A percentile compares a stretch with the other conserved stretches of the same genome.
Evolutionary conservation across 2,329 filamentous ascomycete genomes (phyloP).

Genomic region (Aspergillus sojae): DNA sequence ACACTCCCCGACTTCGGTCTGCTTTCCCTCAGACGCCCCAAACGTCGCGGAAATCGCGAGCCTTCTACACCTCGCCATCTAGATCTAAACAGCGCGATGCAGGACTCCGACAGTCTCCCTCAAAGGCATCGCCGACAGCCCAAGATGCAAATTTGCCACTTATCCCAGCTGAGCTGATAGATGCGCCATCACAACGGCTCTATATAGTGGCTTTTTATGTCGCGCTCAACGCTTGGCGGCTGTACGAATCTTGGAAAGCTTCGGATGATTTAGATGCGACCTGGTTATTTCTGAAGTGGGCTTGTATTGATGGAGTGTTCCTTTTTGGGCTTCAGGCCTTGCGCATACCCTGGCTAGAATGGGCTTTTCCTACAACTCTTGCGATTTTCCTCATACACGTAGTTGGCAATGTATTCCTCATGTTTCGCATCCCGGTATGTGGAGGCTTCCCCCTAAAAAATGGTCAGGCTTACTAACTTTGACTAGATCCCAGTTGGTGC

Average conservation of each 20-base stretch:
- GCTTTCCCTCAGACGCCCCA: slow-evolving; percentile 77
- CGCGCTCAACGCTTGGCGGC: slow-evolving; percentile 74
- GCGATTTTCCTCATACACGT: slow-evolving; percentile 72
- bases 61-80: slow-evolving; percentile 31
- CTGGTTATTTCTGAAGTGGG: slow-evolving; percentile 92
- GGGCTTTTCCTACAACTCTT: slow-evolving; percentile 74
- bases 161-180: slow-evolving; percentile 78
- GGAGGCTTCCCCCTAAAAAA: slow-evolving; percentile 3
- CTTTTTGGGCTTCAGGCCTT: slow-evolving; percentile 84
- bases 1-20: slow-evolving; percentile 79
- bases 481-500: slow-evolving; percentile 69
- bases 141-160: slow-evolving; percentile 57
- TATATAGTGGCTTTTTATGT: slow-evolving; percentile 82
- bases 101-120: slow-evolving; percentile 25
- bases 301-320: slow-evolving; percentile 80
- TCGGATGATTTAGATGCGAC: slow-evolving; percentile 86
- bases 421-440: slow-evolving; percentile 83
- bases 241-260: slow-evolving; percentile 81
- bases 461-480: slow-evolving; percentile 10
- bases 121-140: slow-evolving; percentile 25
- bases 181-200: slow-evolving; percentile 87
- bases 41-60: slow-evolving; percentile 44
- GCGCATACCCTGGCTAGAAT: slow-evolving; percentile 95
- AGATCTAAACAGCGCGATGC: slow-evolving; percentile 28
- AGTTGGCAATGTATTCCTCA: slow-evolving; percentile 77